These are phyloP conservation scores for Crucibulum laeve DNA, from an alignment of 768 basidiomycete genomes.

Conservation along the genomic window DNA sequence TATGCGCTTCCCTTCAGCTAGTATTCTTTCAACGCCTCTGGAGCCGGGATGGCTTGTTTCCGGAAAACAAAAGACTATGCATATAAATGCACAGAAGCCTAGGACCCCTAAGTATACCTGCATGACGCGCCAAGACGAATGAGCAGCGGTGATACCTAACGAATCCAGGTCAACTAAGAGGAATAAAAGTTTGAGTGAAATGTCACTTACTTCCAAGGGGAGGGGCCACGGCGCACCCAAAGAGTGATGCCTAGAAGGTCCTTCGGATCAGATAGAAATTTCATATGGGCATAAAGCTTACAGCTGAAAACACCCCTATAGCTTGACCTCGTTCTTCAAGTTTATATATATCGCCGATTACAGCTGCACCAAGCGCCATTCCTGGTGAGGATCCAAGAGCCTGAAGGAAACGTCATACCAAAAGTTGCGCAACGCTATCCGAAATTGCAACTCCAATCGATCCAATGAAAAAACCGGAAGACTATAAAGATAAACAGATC, in stretches of 20 bases:
- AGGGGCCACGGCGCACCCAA: constrained; percentile 62
- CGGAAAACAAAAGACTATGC: constrained; percentile 46
- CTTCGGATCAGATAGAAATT: no score
- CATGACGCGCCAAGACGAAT: constrained; percentile 63
- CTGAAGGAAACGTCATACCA: constrained; percentile 58
- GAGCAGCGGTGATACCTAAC: constrained; percentile 45
- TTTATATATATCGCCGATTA: constrained; percentile 57
- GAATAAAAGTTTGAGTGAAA: neutral
- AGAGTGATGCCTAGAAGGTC: constrained; percentile 38
- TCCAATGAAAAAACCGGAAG: constrained; percentile 55
- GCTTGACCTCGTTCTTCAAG: constrained; percentile 49
- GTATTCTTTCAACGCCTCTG: constrained; percentile 46
- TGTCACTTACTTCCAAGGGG: constrained; percentile 42
- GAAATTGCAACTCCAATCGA: constrained; percentile 56
- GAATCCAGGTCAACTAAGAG: neutral
- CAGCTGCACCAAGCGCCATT: constrained; percentile 44
- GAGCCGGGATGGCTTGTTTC: constrained; percentile 65
- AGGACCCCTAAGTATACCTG: constrained; percentile 41
- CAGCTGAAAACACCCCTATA: constrained; percentile 33
- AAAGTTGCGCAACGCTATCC: constrained; percentile 34
- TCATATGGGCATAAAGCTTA: no score
- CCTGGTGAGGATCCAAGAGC: constrained; percentile 58
- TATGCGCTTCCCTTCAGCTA: constrained; percentile 11
- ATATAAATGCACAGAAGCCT: constrained; percentile 32
- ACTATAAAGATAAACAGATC: constrained; percentile 51